phyloP scores from a whole-genome alignment of 108 stramenopile species.

The Pseudonitzschia multiseries region DNA sequence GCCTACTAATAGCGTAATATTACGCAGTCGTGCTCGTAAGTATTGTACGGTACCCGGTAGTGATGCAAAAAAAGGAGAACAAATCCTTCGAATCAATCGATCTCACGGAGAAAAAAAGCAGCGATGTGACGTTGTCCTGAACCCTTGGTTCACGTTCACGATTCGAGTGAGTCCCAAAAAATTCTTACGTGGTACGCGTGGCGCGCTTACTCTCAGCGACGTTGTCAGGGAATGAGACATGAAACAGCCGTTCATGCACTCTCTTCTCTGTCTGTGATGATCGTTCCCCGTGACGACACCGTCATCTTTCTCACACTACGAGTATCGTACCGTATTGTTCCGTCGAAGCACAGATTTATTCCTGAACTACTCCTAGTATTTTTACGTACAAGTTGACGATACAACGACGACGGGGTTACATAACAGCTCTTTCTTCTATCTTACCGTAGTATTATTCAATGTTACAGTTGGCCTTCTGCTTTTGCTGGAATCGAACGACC shows the following conservation, averaged over 20 bases:
- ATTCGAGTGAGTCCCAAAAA: neutral
- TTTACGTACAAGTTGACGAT: neutral
- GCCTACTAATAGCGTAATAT: no score
- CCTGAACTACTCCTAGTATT: no score
- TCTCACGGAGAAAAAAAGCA: no score
- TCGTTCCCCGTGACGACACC: neutral
- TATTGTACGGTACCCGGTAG: no score
- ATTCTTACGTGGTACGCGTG: slow-evolving; percentile 8
- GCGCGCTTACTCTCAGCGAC: neutral
- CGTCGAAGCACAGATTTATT: neutral
- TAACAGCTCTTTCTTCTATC: neutral
- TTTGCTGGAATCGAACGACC: no score
- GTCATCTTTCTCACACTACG: neutral
- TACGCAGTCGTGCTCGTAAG: no score
- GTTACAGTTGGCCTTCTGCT: neutral
- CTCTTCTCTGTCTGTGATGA: neutral
- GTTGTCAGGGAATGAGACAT: neutral
- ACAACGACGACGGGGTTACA: neutral
- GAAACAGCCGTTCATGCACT: neutral
- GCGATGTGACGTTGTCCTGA: no score
- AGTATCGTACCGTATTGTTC: neutral
- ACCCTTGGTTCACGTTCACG: no score
- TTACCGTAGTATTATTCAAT: no score
- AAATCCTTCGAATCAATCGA: no score
- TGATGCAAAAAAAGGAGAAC: no score